These are phyloP conservation scores for Handroanthus guayacan DNA, from an alignment of 257 asterid species.

Conservation along the genomic window DNA sequence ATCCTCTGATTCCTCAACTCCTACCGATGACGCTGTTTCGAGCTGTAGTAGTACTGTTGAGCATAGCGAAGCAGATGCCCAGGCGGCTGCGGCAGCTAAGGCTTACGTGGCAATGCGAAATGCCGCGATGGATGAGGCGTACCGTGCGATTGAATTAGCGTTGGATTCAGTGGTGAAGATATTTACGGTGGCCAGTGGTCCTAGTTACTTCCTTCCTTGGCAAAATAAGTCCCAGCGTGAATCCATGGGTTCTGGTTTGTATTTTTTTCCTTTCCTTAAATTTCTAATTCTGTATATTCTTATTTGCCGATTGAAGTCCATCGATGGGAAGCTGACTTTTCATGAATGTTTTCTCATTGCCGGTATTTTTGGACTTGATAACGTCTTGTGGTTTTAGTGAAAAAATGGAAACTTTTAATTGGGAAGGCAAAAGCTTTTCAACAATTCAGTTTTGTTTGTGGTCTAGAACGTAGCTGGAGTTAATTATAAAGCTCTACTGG, in stretches of 20 bases:
- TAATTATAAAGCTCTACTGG: neutral
- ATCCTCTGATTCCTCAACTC: conserved; percentile 36
- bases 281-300: conserved; percentile 13
- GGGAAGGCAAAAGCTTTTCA: neutral
- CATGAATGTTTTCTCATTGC: neutral
- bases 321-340: neutral
- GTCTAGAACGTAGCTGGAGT: neutral
- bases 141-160: conserved; percentile 80
- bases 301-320: neutral
- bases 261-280: neutral
- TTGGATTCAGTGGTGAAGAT: conserved; percentile 95
- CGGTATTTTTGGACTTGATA: conserved; percentile 1
- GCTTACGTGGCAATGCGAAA: conserved; percentile 32
- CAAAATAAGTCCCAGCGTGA: conserved; percentile 96
- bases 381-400: conserved; percentile 2
- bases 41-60: conserved; percentile 29
- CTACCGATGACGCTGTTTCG: conserved; percentile 19
- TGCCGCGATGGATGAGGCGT: conserved; percentile 57
- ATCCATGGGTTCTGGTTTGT: conserved; percentile 91
- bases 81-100: conserved; percentile 33
- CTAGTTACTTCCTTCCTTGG: conserved; percentile 93
- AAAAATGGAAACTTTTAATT: neutral
- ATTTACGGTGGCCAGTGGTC: conserved; percentile 90
- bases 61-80: conserved; percentile 40
- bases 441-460: neutral